A percentile compares a stretch with the other conserved stretches of the same genome.
Evolutionary conservation across 2,329 filamentous ascomycete genomes (phyloP).

Genomic region (Phoma herbarum): DNA sequence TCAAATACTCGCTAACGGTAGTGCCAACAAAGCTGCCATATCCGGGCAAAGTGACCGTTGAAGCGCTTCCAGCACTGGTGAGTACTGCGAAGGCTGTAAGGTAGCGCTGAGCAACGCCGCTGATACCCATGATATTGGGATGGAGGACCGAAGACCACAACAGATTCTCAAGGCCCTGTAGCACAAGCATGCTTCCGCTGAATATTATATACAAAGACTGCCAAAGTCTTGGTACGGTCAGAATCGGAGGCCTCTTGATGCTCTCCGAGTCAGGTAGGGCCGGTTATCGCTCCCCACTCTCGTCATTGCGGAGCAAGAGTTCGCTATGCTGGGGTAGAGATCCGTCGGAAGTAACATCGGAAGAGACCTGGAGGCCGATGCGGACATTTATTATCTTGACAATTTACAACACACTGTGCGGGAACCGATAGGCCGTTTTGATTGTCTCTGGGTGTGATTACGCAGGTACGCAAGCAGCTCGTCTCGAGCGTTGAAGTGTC

Average conservation of each 20-base stretch:
- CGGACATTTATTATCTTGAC: background rate
- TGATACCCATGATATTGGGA: constrained; percentile 17
- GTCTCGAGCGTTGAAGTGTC: background rate
- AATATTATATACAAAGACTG: constrained; percentile 6
- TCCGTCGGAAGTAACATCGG: constrained; percentile 21
- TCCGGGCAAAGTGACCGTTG: constrained; percentile 40
- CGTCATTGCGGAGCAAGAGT: constrained; percentile 21
- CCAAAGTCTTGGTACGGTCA: constrained; percentile 10
- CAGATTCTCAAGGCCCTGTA: background rate
- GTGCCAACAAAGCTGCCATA: constrained; percentile 54
- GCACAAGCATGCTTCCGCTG: constrained; percentile 4
- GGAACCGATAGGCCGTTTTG: constrained; percentile 1
- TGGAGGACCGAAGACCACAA: background rate
- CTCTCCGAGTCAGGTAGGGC: constrained; percentile 10
- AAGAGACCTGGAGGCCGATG: constrained; percentile 10
- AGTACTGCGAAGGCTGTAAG: constrained; percentile 16
- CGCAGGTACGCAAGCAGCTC: background rate
- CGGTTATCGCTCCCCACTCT: constrained; percentile 21
- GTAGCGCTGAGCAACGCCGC: constrained; percentile 9
- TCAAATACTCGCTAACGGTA: constrained; percentile 48
- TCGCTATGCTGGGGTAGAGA: constrained; percentile 3
- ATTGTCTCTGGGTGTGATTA: background rate
- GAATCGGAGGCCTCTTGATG: background rate
- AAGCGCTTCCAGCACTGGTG: constrained; percentile 5
- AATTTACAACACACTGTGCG: background rate